Evolutionary conservation across 169 alveolate genomes (phyloP).

Genomic region (Plasmodium billcollinsi): DNA sequence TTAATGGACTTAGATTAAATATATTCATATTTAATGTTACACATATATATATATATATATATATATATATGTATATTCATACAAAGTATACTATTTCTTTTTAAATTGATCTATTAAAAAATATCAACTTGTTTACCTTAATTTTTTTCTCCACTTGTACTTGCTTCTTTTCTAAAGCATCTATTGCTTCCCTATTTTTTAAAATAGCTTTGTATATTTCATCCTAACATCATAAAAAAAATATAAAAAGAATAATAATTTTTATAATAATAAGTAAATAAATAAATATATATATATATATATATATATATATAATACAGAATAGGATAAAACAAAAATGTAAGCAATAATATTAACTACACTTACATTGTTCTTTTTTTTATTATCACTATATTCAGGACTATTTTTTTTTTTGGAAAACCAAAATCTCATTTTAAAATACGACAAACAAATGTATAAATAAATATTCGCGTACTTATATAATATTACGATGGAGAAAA

Average conservation of each 20-base stretch:
- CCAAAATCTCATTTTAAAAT: constrained; percentile 77
- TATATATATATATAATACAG: constrained; percentile 2
- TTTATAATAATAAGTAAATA: not conserved
- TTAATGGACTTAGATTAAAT: no score
- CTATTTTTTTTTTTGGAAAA: constrained; percentile 70
- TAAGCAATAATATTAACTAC: not conserved
- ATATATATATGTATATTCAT: no score
- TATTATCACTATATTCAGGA: constrained; percentile 46
- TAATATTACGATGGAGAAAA: no score
- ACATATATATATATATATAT: no score
- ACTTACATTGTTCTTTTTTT: constrained; percentile 59
- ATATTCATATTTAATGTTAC: no score
- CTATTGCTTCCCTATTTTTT: constrained; percentile 75
- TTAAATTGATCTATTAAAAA: no score
- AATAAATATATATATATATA: constrained; percentile 1
- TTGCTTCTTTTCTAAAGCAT: constrained; percentile 76
- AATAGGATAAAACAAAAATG: not conserved
- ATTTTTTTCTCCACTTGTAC: constrained; percentile 75
- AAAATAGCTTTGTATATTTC: constrained; percentile 73
- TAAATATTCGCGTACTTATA: not conserved
- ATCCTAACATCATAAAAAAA: constrained; percentile 14
- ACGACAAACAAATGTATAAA: not conserved
- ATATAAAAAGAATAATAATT: not conserved
- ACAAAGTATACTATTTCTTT: no score
- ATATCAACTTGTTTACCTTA: constrained; percentile 34